Conservation (phyloP, 148 eudicot genomes). For the Limonium bicolor region DNA sequence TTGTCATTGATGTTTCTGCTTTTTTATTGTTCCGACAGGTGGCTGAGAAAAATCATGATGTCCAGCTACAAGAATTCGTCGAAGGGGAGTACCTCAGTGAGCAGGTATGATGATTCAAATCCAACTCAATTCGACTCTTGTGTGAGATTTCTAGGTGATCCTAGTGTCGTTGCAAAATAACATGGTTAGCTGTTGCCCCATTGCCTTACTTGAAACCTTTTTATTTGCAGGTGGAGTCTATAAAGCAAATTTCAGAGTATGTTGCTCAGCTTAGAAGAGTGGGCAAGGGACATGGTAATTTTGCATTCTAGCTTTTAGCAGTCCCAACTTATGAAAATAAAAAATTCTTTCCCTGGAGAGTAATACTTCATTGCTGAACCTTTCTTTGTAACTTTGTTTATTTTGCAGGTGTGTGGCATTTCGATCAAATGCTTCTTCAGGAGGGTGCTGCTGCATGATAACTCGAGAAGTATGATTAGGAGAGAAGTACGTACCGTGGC, state of each 20-base stretch:
- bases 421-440: constrained; percentile 76
- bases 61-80: constrained; percentile 46
- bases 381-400: no score
- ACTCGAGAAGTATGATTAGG: no score
- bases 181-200: no score
- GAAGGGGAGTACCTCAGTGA: constrained; percentile 44
- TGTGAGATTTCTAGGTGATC: no score
- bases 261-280: constrained; percentile 68
- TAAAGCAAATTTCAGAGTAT: constrained; percentile 54
- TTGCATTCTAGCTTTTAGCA: no score
- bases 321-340: no score
- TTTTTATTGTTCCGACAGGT: constrained; percentile 16
- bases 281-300: constrained; percentile 68
- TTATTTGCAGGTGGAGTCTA: constrained; percentile 36
- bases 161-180: no score
- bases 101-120: constrained; percentile 43
- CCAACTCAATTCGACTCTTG: no score
- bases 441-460: constrained; percentile 21
- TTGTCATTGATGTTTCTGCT: neutral
- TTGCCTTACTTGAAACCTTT: no score
- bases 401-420: constrained; percentile 83
- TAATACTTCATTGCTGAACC: no score
- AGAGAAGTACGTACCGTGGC: no score
- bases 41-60: constrained; percentile 34
- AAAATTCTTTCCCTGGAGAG: no score